phyloP scores from a whole-genome alignment of 441 rosid genomes.

The Corymbia calophylla region DNA sequence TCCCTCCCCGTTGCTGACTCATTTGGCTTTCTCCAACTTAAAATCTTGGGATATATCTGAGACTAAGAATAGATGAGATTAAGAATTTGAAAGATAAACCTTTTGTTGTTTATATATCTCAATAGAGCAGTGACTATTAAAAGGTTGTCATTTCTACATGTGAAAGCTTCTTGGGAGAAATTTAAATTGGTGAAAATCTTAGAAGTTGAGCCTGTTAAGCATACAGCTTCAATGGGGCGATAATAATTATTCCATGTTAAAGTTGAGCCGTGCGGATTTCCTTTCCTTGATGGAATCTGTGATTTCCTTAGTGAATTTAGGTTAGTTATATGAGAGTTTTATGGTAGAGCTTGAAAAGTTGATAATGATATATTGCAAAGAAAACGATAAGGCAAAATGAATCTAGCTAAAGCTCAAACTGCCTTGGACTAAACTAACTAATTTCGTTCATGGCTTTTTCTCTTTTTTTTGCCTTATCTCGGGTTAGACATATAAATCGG shows the following conservation, averaged over 20 bases:
- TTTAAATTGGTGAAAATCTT: too few relatives aligned
- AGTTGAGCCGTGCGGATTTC: not conserved
- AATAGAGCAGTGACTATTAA: not conserved
- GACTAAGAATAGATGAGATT: not conserved
- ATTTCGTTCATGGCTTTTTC: rapidly evolving
- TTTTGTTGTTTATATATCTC: not conserved
- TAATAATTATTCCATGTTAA: not conserved
- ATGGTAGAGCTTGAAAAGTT: not conserved
- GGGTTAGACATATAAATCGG: rapidly evolving
- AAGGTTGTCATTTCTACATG: too few relatives aligned
- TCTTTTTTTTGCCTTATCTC: not conserved
- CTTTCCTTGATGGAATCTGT: not conserved
- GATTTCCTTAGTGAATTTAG: not conserved
- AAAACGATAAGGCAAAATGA: not conserved
- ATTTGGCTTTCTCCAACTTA: not conserved
- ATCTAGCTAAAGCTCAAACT: not conserved
- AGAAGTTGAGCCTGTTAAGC: too few relatives aligned
- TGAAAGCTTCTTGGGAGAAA: too few relatives aligned
- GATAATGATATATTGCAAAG: not conserved
- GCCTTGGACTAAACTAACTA: not conserved
- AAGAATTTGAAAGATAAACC: not conserved
- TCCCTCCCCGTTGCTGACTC: not conserved
- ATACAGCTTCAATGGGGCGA: not conserved
- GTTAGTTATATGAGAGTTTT: not conserved
- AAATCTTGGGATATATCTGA: not conserved